Percentiles rank a stretch among this genome's conserved stretches.
Conservation (phyloP, 1,284 basidiomycete genomes). For the Coriolopsis trogii region DNA sequence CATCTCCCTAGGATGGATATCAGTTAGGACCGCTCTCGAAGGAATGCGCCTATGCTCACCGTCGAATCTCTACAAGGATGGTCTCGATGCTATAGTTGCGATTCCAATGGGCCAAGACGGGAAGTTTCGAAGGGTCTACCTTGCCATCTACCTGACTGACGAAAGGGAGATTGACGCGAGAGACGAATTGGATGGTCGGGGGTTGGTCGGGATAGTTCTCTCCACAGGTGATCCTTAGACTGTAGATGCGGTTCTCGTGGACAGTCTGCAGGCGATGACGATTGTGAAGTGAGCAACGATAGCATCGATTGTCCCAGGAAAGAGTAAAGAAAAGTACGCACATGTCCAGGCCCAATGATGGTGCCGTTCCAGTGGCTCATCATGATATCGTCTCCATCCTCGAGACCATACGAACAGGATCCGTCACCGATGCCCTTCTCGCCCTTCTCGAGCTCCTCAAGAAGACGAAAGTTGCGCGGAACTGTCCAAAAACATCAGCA, state of each 20-base stretch:
- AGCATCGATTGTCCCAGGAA: slow-evolving; percentile 21
- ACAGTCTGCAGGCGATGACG: slow-evolving; percentile 68
- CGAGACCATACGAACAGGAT: slow-evolving; percentile 93
- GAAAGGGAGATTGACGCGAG: slow-evolving; percentile 94
- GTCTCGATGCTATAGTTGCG: slow-evolving; percentile 82
- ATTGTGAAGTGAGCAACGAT: slow-evolving; percentile 16
- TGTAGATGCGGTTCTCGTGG: slow-evolving; percentile 99
- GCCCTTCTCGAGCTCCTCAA: slow-evolving; percentile 98
- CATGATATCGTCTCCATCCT: slow-evolving; percentile 90
- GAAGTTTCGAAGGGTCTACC: slow-evolving; percentile 74
- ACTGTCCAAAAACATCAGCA: slow-evolving; percentile 51
- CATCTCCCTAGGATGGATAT: slow-evolving; percentile 77
- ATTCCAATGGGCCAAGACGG: slow-evolving; percentile 76
- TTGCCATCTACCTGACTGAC: slow-evolving; percentile 78
- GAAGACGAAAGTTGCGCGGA: slow-evolving; percentile 93
- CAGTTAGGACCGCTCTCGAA: neutral
- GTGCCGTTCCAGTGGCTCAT: slow-evolving; percentile 99
- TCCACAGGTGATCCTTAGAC: slow-evolving; percentile 89
- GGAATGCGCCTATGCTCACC: slow-evolving; percentile 51
- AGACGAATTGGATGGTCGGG: slow-evolving; percentile 85
- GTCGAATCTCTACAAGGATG: slow-evolving; percentile 88
- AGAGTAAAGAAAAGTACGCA: slow-evolving; percentile 43
- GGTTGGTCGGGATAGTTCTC: slow-evolving; percentile 81
- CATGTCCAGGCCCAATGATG: slow-evolving; percentile 97
- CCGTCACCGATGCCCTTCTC: slow-evolving; percentile 99